Evolutionary conservation across 2,329 filamentous ascomycete genomes (phyloP), one percentile per base, ranked within the genome.

Genomic region (Pleurostoma richardsiae): DNA sequence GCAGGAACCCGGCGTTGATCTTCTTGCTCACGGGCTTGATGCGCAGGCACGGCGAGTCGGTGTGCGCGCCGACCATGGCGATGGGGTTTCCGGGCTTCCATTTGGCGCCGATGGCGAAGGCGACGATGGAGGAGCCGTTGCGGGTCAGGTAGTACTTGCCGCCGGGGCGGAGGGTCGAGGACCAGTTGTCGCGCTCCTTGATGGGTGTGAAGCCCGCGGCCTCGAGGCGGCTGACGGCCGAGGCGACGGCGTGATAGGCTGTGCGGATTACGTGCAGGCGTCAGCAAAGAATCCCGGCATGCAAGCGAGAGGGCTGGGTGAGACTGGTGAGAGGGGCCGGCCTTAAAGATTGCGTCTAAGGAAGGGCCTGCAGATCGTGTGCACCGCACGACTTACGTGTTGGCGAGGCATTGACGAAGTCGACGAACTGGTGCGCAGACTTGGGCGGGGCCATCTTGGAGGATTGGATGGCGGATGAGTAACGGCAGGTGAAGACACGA

Each of bases 131-230:
- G 29, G 90, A 95, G 49, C 82, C 85, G 71, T 97, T 97, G 54
- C 92, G 86, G 42, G 92, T 97, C 60, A 96, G 81, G 71, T 91
- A 96, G 76, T 97, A 97, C 70, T 95, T 96, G 53, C 92, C 91
- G 52, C 92, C 91, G 27, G 90, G 89, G 48, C 83, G 80, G 52
- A 96, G 79, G 41, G 78, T 81, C 2, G 85, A 82, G 10, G 86
- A 80, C 92, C 94, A 97, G 41, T 87, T 83, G 61, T 96, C 90
- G 58, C 88, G 87, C 70, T 97, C 92, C 75, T 84, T 88, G 70
- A 99, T 88, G 58, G 86, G 82, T 59, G 81, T 78, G 76, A 97
- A 99, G 49, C 92, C 91, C 43, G 89, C 91, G 57, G 85, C 81
- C 56, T 86, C 80, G 45, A 99, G 80, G 46, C 87, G 85, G 53